Conservation (phyloP, 768 basidiomycete species). For the Trametes villosa region DNA sequence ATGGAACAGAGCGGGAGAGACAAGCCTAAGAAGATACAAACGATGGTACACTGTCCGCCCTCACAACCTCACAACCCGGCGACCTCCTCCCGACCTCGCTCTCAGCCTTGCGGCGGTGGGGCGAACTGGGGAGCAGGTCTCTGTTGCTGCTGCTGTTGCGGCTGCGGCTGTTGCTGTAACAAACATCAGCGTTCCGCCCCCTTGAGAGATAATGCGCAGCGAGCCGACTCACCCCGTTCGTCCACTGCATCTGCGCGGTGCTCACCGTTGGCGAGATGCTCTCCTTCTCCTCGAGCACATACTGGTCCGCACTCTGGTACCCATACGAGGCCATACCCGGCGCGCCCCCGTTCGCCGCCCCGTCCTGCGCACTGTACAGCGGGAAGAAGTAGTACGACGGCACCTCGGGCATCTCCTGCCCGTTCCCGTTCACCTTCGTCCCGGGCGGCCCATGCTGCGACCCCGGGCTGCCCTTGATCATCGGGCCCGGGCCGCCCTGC, state of each 20-base stretch:
- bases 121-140: background rate
- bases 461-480: slow-evolving; percentile 11
- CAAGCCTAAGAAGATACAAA: slow-evolving; percentile 14
- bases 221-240: slow-evolving; percentile 16
- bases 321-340: slow-evolving; percentile 50
- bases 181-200: background rate
- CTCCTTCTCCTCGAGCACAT: slow-evolving; percentile 72
- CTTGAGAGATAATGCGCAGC: background rate
- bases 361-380: slow-evolving; percentile 63
- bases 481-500: background rate
- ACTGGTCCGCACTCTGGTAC: slow-evolving; percentile 61
- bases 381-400: slow-evolving; percentile 77
- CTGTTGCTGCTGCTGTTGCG: background rate
- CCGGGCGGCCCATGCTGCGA: background rate
- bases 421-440: slow-evolving; percentile 15
- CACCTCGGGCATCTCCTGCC: slow-evolving; percentile 60
- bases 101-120: background rate
- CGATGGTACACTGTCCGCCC: slow-evolving; percentile 5
- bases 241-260: slow-evolving; percentile 33
- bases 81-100: background rate
- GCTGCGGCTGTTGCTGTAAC: background rate
- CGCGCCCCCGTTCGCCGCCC: slow-evolving; percentile 21
- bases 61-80: background rate
- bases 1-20: background rate
- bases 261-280: slow-evolving; percentile 20